These are phyloP conservation scores for Thraustochytrium striatum DNA, from an alignment of 352 stramenopile genomes.

Conservation along the genomic window DNA sequence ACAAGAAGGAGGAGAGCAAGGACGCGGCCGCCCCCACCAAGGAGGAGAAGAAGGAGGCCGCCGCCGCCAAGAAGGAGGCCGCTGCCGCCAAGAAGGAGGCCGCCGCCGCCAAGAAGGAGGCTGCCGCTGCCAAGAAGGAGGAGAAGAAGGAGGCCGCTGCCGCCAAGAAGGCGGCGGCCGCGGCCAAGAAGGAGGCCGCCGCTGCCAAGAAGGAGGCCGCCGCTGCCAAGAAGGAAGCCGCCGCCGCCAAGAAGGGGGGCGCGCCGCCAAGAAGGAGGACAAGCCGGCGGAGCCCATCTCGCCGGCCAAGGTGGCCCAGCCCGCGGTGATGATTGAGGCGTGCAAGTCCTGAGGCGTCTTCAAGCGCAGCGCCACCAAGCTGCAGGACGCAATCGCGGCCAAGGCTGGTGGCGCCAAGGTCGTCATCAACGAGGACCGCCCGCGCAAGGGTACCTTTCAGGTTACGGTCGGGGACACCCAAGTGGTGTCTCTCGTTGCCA, in stretches of 20 bases:
- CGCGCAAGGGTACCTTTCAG: slow-evolving; percentile 34
- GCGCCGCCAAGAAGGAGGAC: neutral
- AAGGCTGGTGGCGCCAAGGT: slow-evolving; percentile 1
- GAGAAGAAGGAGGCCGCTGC: neutral
- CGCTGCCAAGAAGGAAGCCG: neutral
- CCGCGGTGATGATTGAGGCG: slow-evolving; percentile 3
- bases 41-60: neutral
- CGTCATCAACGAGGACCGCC: slow-evolving; percentile 22
- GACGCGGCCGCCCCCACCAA: neutral
- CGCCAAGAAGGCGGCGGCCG: neutral
- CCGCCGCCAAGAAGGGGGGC: neutral
- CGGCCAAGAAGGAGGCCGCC: neutral
- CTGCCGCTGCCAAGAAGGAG: neutral
- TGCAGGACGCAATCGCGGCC: neutral
- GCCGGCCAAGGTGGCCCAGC: neutral
- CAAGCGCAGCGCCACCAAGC: slow-evolving; percentile 21
- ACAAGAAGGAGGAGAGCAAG: neutral
- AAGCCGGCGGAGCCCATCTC: neutral
- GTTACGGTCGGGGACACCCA: neutral
- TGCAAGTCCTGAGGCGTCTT: slow-evolving; percentile 47
- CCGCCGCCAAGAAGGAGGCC: neutral
- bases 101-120: neutral
- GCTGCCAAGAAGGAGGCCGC: neutral
- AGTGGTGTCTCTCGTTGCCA: slow-evolving; percentile 10
- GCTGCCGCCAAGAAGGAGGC: neutral